Conservation (phyloP, 257 asterid genomes). For the Penstemon newberryi region DNA sequence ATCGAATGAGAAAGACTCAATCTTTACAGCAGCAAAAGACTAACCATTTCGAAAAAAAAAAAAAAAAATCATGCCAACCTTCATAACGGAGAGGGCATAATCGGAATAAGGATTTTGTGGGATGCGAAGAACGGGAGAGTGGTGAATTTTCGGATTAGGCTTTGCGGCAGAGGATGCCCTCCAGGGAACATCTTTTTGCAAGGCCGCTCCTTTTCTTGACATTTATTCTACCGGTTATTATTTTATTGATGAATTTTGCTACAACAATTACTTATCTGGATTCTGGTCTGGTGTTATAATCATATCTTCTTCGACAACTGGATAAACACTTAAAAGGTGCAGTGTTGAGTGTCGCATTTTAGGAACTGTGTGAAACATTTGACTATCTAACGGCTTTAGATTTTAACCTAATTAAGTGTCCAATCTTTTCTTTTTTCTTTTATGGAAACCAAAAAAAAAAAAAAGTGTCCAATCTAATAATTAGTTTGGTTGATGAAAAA, state of each 20-base stretch:
- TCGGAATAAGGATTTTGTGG: conserved; percentile 61
- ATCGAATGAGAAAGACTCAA: neutral
- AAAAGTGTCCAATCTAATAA: too few species aligned
- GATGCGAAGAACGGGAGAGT: conserved; percentile 77
- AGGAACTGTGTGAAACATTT: too few species aligned
- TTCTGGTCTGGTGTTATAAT: too few species aligned
- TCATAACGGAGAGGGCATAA: conserved; percentile 73
- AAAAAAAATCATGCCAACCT: conserved; percentile 42
- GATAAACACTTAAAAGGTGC: too few species aligned
- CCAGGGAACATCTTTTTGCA: conserved; percentile 82
- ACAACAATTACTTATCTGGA: too few species aligned
- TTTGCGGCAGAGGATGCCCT: conserved; percentile 62
- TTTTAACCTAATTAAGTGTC: too few species aligned
- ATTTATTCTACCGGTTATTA: conserved; percentile 23
- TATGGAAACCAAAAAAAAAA: too few species aligned
- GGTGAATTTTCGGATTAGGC: conserved; percentile 84
- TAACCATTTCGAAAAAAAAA: conserved; percentile 4
- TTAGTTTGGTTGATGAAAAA: too few species aligned
- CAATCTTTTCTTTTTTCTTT: too few species aligned
- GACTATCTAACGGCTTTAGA: too few species aligned
- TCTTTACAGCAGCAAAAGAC: neutral
- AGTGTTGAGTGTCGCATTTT: too few species aligned
- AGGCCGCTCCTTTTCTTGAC: conserved; percentile 64
- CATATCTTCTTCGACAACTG: too few species aligned
- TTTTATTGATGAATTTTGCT: neutral